These are phyloP conservation scores for Irpex lacteus DNA, from an alignment of 1,284 basidiomycete species.

Conservation along the genomic window DNA sequence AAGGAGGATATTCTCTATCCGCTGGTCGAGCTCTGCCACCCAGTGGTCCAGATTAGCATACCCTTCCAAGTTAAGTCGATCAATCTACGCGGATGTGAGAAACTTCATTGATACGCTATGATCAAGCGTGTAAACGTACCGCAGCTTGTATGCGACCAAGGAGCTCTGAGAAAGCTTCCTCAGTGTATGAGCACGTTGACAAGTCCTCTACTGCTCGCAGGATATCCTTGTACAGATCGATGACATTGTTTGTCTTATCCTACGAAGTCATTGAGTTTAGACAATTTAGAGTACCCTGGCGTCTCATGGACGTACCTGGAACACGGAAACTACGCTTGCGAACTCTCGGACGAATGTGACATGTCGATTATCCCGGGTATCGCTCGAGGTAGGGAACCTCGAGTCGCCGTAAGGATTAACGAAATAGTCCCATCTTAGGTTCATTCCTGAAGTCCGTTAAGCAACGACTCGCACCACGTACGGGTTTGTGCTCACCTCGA, in stretches of 20 bases:
- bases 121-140: slow-evolving; percentile 39
- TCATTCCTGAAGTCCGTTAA: slow-evolving; percentile 61
- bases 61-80: slow-evolving; percentile 92
- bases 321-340: slow-evolving; percentile 84
- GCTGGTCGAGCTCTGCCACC: slow-evolving; percentile 86
- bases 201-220: slow-evolving; percentile 84
- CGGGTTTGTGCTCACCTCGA: slow-evolving; percentile 53
- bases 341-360: slow-evolving; percentile 95
- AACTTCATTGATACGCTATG: neutral
- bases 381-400: slow-evolving; percentile 67
- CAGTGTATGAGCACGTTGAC: slow-evolving; percentile 80
- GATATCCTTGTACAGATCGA: slow-evolving; percentile 90
- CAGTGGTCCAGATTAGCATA: slow-evolving; percentile 98
- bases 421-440: slow-evolving; percentile 95
- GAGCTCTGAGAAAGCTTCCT: slow-evolving; percentile 78
- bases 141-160: slow-evolving; percentile 85
- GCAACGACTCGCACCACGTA: neutral
- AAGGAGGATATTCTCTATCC: slow-evolving; percentile 83
- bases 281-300: neutral
- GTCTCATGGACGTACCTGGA: slow-evolving; percentile 55
- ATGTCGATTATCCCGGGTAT: slow-evolving; percentile 85
- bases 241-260: slow-evolving; percentile 94
- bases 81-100: slow-evolving; percentile 55
- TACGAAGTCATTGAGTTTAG: slow-evolving; percentile 30
- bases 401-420: slow-evolving; percentile 88